These are phyloP conservation scores for Dactylellina sp. DNA, from an alignment of 2,329 filamentous ascomycete species.

Conservation along the genomic window DNA sequence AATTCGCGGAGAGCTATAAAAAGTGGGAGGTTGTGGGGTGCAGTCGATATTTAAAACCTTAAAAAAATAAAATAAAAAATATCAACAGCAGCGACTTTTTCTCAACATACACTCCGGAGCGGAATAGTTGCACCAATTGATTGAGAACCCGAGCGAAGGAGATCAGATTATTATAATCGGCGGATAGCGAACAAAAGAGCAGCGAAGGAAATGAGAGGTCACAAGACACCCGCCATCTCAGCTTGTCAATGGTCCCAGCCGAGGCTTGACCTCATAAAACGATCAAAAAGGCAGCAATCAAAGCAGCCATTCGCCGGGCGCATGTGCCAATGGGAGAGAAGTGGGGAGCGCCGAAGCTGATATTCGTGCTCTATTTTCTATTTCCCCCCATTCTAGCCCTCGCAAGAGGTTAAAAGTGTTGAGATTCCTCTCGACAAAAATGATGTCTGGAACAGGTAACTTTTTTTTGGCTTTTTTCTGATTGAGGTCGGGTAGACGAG, in stretches of 20 bases:
- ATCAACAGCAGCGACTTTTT: neutral
- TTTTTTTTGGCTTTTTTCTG: slow-evolving; percentile 8
- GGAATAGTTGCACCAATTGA: slow-evolving; percentile 20
- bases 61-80: slow-evolving; percentile 15
- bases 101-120: slow-evolving; percentile 1
- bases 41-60: slow-evolving; percentile 7
- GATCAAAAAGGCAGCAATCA: neutral
- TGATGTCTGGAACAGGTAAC: neutral
- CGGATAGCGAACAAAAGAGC: too few relatives aligned
- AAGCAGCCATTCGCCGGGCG: neutral
- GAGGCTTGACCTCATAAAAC: neutral
- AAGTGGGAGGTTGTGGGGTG: slow-evolving; percentile 5
- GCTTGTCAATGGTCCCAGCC: neutral
- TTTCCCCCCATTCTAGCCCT: slow-evolving; percentile 29
- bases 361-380: slow-evolving; percentile 18
- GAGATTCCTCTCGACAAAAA: slow-evolving; percentile 15
- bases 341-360: slow-evolving; percentile 2
- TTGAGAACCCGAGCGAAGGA: neutral
- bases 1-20: neutral
- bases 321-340: slow-evolving; percentile 36
- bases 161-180: too few relatives aligned
- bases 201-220: slow-evolving; percentile 12
- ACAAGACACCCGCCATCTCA: slow-evolving; percentile 29
- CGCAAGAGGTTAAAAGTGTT: slow-evolving; percentile 38
- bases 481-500: neutral